Percentiles rank a stretch among this genome's conserved stretches.
phyloP scores from a whole-genome alignment of 805 yeast species.

The Blastobotrys robertii region DNA sequence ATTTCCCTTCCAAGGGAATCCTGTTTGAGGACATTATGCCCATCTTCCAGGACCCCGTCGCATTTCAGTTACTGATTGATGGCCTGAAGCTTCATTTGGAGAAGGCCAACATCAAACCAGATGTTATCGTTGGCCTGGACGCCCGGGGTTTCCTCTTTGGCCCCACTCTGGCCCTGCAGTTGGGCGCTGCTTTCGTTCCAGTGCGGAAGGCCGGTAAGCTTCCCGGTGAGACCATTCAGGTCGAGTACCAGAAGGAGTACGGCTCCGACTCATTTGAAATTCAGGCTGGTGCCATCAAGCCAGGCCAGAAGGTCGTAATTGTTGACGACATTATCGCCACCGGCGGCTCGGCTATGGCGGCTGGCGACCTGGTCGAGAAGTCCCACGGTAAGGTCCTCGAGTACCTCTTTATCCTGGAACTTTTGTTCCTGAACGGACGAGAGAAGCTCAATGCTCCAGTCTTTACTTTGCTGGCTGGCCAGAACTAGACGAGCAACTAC shows the following conservation, averaged over 20 bases:
- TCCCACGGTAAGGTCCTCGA: conserved; percentile 67
- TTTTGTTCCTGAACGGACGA: conserved; percentile 90
- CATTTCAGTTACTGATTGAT: conserved; percentile 70
- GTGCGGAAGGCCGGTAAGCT: conserved; percentile 92
- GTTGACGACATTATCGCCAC: conserved; percentile 98
- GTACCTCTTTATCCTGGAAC: conserved; percentile 85
- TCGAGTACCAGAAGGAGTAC: conserved; percentile 80
- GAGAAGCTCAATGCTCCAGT: conserved; percentile 76
- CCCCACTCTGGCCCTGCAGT: conserved; percentile 83
- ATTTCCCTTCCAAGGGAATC: conserved; percentile 89
- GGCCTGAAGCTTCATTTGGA: conserved; percentile 73
- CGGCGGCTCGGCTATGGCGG: conserved; percentile 93
- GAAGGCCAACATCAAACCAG: conserved; percentile 50
- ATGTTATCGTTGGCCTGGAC: conserved; percentile 88
- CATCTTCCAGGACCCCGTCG: conserved; percentile 70
- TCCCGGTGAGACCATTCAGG: conserved; percentile 73
- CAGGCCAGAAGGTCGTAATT: conserved; percentile 71
- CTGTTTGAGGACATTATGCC: conserved; percentile 95
- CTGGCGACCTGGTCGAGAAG: conserved; percentile 69
- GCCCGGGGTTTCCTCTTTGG: conserved; percentile 97
- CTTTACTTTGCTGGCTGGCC: conserved; percentile 83
- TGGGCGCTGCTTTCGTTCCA: conserved; percentile 88
- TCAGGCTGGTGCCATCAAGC: conserved; percentile 71
- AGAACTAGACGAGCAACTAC: conserved; percentile 31
- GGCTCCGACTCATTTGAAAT: conserved; percentile 84